Evolutionary conservation across 768 basidiomycete species (phyloP).

Genomic region (Xerocomellus amylosporus): DNA sequence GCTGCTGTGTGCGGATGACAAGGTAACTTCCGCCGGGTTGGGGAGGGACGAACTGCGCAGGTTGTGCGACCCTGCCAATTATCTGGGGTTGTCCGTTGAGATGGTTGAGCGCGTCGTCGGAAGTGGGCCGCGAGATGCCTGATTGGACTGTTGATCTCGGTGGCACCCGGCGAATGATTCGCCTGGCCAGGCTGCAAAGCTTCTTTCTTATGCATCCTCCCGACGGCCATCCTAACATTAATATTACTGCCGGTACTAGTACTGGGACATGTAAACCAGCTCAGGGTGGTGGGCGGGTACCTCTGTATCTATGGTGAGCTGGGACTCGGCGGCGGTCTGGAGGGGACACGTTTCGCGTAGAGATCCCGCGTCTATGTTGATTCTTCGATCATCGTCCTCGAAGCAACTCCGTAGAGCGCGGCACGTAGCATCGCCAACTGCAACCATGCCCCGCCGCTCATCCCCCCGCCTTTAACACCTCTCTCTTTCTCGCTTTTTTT

Average conservation of each 20-base stretch:
- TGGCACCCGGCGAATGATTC: constrained; percentile 4
- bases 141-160: constrained; percentile 8
- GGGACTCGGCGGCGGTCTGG: background rate
- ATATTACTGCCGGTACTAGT: background rate
- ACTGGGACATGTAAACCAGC: background rate
- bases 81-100: constrained; percentile 36
- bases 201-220: constrained; percentile 6
- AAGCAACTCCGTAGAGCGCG: constrained; percentile 32
- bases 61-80: constrained; percentile 40
- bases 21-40: constrained; percentile 26
- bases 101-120: constrained; percentile 25
- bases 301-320: background rate
- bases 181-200: background rate
- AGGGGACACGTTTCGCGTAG: background rate
- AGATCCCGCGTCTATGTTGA: constrained; percentile 6
- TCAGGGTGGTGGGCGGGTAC: background rate
- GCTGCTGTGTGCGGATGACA: constrained; percentile 30
- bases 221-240: background rate
- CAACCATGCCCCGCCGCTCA: constrained; percentile 5
- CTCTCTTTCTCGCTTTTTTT: background rate
- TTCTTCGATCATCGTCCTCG: constrained; percentile 33
- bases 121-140: background rate
- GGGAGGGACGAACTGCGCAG: constrained; percentile 25
- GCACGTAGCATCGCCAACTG: constrained; percentile 24
- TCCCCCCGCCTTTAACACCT: constrained; percentile 7